phyloP scores from a whole-genome alignment of 2,329 filamentous ascomycete species.

The Trichoderma simmonsii region DNA sequence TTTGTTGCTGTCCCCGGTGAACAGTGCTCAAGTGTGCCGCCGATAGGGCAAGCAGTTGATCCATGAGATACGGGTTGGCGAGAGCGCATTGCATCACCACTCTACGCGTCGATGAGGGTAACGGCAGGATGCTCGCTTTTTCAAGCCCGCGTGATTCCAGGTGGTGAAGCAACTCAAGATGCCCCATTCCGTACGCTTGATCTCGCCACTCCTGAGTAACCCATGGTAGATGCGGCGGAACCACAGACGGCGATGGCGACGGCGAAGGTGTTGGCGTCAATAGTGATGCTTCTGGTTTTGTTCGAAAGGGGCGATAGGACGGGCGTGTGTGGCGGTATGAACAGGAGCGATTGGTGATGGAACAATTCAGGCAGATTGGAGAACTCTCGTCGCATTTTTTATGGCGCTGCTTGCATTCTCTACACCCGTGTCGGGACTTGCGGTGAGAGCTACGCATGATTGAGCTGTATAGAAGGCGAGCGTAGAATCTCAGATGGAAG shows the following conservation, averaged over 20 bases:
- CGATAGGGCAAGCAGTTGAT: conserved; percentile 38
- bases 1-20: background rate
- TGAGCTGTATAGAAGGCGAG: background rate
- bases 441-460: conserved; percentile 21
- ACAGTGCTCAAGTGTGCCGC: conserved; percentile 36
- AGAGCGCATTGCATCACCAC: conserved; percentile 23
- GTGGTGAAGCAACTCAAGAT: conserved; percentile 28
- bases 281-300: background rate
- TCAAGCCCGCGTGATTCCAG: background rate
- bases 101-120: background rate
- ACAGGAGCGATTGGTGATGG: conserved; percentile 26
- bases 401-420: conserved; percentile 28
- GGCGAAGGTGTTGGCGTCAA: background rate
- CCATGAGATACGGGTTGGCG: conserved; percentile 30
- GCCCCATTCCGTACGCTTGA: conserved; percentile 27
- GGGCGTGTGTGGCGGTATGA: conserved; percentile 22
- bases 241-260: background rate
- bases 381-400: conserved; percentile 33
- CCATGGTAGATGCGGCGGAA: background rate
- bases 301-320: background rate
- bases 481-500: background rate
- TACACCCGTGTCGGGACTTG: conserved; percentile 30
- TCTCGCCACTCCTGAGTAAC: background rate
- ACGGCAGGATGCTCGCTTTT: background rate
- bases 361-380: conserved; percentile 31